Conservation (phyloP, 805 yeast species). For the Metahyphopichia silvanorum region DNA sequence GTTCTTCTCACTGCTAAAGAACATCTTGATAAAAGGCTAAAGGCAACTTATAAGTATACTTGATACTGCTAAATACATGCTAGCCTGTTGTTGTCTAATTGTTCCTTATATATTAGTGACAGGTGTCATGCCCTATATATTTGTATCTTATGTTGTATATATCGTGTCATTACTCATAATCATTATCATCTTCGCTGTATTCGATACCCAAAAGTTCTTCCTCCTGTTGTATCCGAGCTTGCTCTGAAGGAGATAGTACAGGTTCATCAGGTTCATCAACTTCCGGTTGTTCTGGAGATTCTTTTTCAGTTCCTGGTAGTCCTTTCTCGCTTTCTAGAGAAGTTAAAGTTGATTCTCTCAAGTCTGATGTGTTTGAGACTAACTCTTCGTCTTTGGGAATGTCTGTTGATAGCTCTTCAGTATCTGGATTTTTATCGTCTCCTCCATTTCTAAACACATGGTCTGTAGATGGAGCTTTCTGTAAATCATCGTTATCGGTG, state of each 20-base stretch:
- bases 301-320: not conserved
- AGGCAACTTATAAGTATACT: conserved; percentile 60
- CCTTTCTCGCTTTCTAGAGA: not conserved
- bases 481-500: too few relatives aligned
- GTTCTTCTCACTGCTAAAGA: conserved; percentile 62
- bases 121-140: too few relatives aligned
- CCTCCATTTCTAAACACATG: not conserved
- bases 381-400: conserved; percentile 1
- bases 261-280: too few relatives aligned
- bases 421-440: not conserved
- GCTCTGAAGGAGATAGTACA: too few relatives aligned
- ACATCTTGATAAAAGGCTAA: conserved; percentile 61
- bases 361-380: too few relatives aligned
- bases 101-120: too few relatives aligned
- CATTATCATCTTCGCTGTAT: conserved; percentile 19
- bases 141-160: too few relatives aligned
- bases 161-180: too few relatives aligned
- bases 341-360: too few relatives aligned
- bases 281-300: conserved; percentile 3
- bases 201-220: conserved; percentile 46
- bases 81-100: too few relatives aligned
- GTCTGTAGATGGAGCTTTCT: too few relatives aligned
- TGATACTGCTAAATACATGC: too few relatives aligned
- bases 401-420: not conserved
- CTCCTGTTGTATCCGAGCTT: conserved; percentile 2